Evolutionary conservation across 495 filamentous ascomycete genomes (phyloP).

Genomic region (Lepraria neglecta): DNA sequence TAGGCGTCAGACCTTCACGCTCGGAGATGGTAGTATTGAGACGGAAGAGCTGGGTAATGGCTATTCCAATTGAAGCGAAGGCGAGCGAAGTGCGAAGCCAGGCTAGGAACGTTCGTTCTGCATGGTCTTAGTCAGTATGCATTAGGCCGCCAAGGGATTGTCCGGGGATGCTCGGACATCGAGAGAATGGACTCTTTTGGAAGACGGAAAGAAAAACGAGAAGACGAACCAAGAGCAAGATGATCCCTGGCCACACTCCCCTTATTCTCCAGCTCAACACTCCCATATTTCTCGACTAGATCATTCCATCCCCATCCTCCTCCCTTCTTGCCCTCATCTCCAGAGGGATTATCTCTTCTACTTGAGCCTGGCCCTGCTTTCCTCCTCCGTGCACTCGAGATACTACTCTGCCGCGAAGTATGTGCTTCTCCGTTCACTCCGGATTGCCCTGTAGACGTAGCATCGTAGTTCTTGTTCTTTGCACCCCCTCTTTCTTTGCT

Average conservation of each 20-base stretch:
- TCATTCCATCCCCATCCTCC: constrained; percentile 44
- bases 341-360: neutral
- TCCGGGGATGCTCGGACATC: neutral
- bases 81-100: constrained; percentile 94
- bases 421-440: neutral
- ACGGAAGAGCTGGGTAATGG: constrained; percentile 92
- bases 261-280: constrained; percentile 91
- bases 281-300: constrained; percentile 63
- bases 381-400: constrained; percentile 14
- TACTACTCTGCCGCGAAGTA: constrained; percentile 7
- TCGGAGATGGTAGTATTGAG: constrained; percentile 64
- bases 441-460: constrained; percentile 3
- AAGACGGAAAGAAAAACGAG: neutral
- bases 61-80: constrained; percentile 94
- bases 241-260: constrained; percentile 94
- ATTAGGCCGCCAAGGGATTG: neutral
- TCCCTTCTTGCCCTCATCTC: constrained; percentile 7
- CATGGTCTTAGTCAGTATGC: neutral
- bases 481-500: constrained; percentile 21
- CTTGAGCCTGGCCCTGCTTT: neutral
- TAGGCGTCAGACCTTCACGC: constrained; percentile 29
- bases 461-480: constrained; percentile 18
- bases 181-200: neutral
- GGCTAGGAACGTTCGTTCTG: constrained; percentile 94
- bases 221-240: constrained; percentile 72